These are phyloP conservation scores for Macadamia integrifolia DNA, from an alignment of 164 flowering plant genomes.

Conservation along the genomic window DNA sequence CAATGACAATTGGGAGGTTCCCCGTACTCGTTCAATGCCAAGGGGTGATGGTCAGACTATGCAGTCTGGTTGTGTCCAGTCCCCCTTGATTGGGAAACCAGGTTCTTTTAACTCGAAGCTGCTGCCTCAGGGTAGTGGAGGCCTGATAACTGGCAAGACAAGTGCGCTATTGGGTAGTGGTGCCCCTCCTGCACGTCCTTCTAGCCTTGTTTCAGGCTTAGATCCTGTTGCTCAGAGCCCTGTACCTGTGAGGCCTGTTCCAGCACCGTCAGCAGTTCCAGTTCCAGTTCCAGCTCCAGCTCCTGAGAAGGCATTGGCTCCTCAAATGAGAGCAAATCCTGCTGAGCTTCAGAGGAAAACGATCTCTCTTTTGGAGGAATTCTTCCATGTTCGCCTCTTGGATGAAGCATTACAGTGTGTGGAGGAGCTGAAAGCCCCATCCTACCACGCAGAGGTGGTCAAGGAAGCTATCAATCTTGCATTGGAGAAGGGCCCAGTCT, in stretches of 20 bases:
- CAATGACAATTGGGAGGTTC: conserved; percentile 87
- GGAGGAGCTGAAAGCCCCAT: conserved; percentile 74
- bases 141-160: conserved; percentile 46
- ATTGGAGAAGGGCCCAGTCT: conserved; percentile 67
- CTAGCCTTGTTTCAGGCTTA: conserved; percentile 23
- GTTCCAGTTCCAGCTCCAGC: conserved; percentile 21
- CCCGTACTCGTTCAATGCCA: conserved; percentile 53
- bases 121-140: conserved; percentile 77
- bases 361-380: conserved; percentile 71
- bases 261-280: conserved; percentile 19
- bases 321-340: conserved; percentile 22
- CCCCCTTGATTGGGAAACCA: conserved; percentile 41
- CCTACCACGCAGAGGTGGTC: conserved; percentile 66
- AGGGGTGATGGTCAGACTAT: conserved; percentile 35
- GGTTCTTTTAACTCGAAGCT: conserved; percentile 46
- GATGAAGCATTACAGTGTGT: conserved; percentile 86
- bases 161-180: conserved; percentile 69
- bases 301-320: conserved; percentile 33
- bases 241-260: conserved; percentile 26
- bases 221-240: conserved; percentile 30
- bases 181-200: conserved; percentile 27
- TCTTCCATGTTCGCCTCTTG: conserved; percentile 49
- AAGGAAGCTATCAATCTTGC: conserved; percentile 70
- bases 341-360: conserved; percentile 60
- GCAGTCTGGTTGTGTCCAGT: conserved; percentile 42